Conservation (phyloP, 257 asterid genomes). For the Anisodus tanguticus region DNA sequence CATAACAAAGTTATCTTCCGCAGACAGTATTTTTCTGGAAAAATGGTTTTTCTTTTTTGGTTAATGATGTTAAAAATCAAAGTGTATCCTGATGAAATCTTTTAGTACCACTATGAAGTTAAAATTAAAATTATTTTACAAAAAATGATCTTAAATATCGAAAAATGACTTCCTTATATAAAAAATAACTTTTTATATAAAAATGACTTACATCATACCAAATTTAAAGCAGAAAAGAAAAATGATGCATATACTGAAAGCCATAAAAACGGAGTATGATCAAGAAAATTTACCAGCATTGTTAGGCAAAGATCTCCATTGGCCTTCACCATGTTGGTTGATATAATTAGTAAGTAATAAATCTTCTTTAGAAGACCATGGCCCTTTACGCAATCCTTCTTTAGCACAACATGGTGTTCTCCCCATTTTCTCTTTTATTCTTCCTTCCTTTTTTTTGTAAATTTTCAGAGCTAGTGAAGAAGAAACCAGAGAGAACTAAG, state of each 20-base stretch:
- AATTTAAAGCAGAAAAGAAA: neutral
- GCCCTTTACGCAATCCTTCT: constrained; percentile 56
- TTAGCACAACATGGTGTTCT: constrained; percentile 64
- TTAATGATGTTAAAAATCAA: too few species aligned
- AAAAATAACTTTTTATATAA: neutral
- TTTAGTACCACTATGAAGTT: too few species aligned
- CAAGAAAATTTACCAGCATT: constrained; percentile 48
- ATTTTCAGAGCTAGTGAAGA: neutral
- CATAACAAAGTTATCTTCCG: neutral
- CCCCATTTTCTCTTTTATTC: constrained; percentile 40
- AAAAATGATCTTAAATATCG: neutral
- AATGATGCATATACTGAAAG: neutral
- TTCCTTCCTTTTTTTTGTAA: neutral
- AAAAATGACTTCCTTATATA: neutral
- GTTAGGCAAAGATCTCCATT: constrained; percentile 63
- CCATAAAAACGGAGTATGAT: too few species aligned
- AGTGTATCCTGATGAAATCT: too few species aligned
- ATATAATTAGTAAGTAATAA: constrained; percentile 48
- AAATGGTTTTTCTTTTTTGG: too few species aligned
- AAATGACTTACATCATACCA: neutral
- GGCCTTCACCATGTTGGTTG: constrained; percentile 60
- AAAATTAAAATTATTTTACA: too few species aligned
- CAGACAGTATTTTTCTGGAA: neutral
- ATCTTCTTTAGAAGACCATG: constrained; percentile 65
- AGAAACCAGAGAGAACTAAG: neutral